Percentiles rank a stretch among this genome's conserved stretches.
Conservation (phyloP, 352 stramenopile species). For the Globisporangium paddicum region DNA sequence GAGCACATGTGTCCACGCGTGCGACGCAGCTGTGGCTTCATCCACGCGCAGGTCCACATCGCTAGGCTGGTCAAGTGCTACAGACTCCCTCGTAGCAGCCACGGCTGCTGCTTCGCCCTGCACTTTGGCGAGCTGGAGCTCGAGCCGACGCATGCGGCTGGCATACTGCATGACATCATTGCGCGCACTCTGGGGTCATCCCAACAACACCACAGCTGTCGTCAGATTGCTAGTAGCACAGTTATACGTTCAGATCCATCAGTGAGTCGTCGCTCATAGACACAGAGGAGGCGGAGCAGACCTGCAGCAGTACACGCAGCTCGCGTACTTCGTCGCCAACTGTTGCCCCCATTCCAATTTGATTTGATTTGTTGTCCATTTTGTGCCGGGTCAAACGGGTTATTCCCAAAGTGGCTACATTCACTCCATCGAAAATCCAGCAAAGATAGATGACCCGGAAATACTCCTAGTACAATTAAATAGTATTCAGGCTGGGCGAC, state of each 20-base stretch:
- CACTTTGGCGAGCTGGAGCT: slow-evolving; percentile 17
- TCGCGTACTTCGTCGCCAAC: slow-evolving; percentile 1
- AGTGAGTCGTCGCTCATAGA: not conserved
- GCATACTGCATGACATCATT: slow-evolving; percentile 24
- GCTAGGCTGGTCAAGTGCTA: too few relatives aligned
- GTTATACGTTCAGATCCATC: not conserved
- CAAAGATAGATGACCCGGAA: not conserved
- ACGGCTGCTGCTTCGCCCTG: not conserved
- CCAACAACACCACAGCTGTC: not conserved
- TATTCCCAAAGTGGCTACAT: not conserved
- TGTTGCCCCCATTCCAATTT: not conserved
- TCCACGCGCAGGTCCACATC: not conserved
- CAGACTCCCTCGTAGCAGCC: not conserved
- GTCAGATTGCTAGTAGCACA: not conserved
- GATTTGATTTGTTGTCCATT: too few relatives aligned
- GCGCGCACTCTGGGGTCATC: slow-evolving; percentile 13
- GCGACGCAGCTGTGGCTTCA: not conserved
- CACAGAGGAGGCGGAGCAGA: too few relatives aligned
- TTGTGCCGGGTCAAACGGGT: not conserved
- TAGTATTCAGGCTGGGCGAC: not conserved
- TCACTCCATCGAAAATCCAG: not conserved
- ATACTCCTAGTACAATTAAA: not conserved
- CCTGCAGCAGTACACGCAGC: slow-evolving; percentile 9
- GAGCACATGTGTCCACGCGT: not conserved
- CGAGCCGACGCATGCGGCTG: slow-evolving; percentile 17